Percentiles rank a stretch among this genome's conserved stretches.
phyloP scores from a whole-genome alignment of 2,329 filamentous ascomycete species.

The Aspergillus floridensis region DNA sequence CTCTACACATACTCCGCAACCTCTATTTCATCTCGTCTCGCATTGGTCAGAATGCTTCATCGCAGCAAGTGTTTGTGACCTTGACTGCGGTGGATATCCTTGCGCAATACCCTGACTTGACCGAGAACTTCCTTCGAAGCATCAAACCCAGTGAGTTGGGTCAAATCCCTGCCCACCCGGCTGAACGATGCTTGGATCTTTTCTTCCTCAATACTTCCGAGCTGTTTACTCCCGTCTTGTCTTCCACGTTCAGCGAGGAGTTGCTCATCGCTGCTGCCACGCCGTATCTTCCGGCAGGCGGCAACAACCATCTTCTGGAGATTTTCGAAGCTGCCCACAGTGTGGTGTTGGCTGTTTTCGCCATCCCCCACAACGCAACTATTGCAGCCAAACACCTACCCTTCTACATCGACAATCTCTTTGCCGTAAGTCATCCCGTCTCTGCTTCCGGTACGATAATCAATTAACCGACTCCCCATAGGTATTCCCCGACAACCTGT shows the following conservation, averaged over 20 bases:
- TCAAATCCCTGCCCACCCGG: constrained; percentile 60
- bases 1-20: constrained; percentile 70
- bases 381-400: constrained; percentile 71
- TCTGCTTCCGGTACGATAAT: not conserved
- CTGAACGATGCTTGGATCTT: constrained; percentile 73
- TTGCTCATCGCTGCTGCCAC: constrained; percentile 72
- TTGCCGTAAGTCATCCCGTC: constrained; percentile 49
- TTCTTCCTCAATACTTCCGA: constrained; percentile 87
- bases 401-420: constrained; percentile 78
- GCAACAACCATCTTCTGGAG: constrained; percentile 57
- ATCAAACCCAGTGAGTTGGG: constrained; percentile 58
- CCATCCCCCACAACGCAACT: constrained; percentile 71
- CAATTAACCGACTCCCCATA: constrained; percentile 16
- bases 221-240: constrained; percentile 70
- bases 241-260: constrained; percentile 65
- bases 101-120: constrained; percentile 64
- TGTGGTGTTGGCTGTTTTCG: constrained; percentile 74
- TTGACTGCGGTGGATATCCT: constrained; percentile 79
- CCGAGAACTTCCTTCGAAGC: constrained; percentile 64
- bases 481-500: constrained; percentile 76
- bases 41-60: constrained; percentile 70
- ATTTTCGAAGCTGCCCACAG: constrained; percentile 91
- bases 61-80: constrained; percentile 81
- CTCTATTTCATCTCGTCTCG: constrained; percentile 79
- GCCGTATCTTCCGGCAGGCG: constrained; percentile 66